Conservation (phyloP, 2,329 filamentous ascomycete genomes). For the Diaporthe sp. region DNA sequence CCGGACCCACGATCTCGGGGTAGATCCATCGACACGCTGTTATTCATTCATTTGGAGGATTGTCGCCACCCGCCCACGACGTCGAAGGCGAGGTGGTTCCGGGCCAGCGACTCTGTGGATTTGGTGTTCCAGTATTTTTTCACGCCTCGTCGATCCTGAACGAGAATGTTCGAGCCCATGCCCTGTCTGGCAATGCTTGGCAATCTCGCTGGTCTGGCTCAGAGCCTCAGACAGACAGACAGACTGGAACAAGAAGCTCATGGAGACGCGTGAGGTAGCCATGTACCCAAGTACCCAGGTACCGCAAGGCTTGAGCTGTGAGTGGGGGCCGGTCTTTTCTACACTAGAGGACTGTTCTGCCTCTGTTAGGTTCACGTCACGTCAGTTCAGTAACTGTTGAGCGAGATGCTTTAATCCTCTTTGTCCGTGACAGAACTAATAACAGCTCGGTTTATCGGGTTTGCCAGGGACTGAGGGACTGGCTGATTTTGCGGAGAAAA, state of each 20-base stretch:
- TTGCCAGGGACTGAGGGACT: conserved; percentile 1
- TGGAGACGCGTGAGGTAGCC: not conserved
- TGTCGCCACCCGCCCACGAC: not conserved
- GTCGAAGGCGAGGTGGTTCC: not conserved
- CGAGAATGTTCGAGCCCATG: conserved; percentile 1
- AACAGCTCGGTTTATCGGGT: not conserved
- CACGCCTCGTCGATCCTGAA: not conserved
- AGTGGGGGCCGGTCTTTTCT: not conserved
- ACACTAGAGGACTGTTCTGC: not conserved
- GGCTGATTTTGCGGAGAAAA: conserved; percentile 4
- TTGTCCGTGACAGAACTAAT: not conserved
- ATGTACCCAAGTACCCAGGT: not conserved
- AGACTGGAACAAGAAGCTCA: too few species aligned
- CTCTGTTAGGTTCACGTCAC: not conserved
- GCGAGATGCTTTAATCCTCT: not conserved
- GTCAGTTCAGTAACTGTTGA: conserved; percentile 2
- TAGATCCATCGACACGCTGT: not conserved
- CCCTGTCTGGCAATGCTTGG: not conserved
- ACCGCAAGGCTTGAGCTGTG: not conserved
- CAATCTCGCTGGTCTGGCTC: too few species aligned
- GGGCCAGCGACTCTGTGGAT: not conserved
- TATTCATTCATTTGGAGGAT: not conserved
- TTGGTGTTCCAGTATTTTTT: not conserved
- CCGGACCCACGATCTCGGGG: conserved; percentile 20
- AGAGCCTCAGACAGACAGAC: not conserved